Evolutionary conservation across 345 rosid genomes (phyloP), one percentile per base, ranked within the genome.

Genomic region (Triadica sebifera): DNA sequence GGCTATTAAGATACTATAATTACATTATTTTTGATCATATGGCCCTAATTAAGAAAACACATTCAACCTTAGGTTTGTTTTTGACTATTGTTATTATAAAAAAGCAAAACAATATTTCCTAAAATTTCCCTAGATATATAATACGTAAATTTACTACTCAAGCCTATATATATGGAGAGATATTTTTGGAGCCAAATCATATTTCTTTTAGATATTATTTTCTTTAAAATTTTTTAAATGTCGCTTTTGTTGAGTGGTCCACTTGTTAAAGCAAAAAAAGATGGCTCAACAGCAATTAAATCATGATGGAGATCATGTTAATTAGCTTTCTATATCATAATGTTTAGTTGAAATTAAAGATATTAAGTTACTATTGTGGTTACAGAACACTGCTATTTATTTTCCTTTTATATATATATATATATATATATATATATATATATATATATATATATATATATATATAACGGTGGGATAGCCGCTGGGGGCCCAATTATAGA

Each of bases 251-350:
- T 25, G 57, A 50, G 59, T 25, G 71, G 71, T 50, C 58, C 71
- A 67, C 58, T 50, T 49, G 0, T 29, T 67, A 67, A 67, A 67
- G 70, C 50, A 49, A 67, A 67, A 10, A 50, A 67, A 66, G 70
- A 66, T 66, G 70, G 70, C 70, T 67, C 45, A 50, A 67, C 58
- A 25, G 58, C 58, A 49, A 67, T 58, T 29, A 29, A 67, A 67
- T 67, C 38, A 67, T 50, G 43, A 49, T 15, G 38, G 45, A 25
- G 22, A 67, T 49, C 4, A 15, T 25, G 58, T 67, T 49, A 49
- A 67, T 67, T 49, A 49, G 39, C 70, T 67, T 47, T 61, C 6
- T 49, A 12, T 6, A 20, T 47, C 29, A 66, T 47, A 4, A 66
- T 66, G 15, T 47, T 46, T 24, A 13, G 70, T 25, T 66, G 16